phyloP scores from a whole-genome alignment of 139 green algal genomes.

The Dunaliella sp. region DNA sequence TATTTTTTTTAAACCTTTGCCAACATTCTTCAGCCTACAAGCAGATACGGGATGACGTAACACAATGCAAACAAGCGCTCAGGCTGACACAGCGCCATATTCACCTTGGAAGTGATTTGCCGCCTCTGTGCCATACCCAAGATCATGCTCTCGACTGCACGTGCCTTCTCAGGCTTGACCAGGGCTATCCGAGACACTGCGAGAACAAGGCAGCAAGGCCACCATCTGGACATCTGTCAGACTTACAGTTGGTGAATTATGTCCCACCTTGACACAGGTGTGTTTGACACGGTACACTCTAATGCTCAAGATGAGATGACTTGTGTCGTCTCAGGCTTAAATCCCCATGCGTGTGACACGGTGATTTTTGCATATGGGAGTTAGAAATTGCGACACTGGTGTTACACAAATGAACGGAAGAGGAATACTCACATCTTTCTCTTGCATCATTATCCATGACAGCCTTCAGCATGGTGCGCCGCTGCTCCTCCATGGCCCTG shows the following conservation, averaged over 20 bases:
- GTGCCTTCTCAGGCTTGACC: slow-evolving; percentile 95
- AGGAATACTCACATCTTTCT: slow-evolving; percentile 78
- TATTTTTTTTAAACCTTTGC: too few relatives aligned
- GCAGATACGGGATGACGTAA: too few relatives aligned
- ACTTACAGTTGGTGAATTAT: background rate
- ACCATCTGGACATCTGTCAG: background rate
- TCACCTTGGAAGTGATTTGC: slow-evolving; percentile 76
- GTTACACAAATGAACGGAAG: too few relatives aligned
- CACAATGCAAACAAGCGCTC: background rate
- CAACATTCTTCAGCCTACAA: too few relatives aligned
- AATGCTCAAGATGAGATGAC: background rate
- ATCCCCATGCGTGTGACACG: too few relatives aligned
- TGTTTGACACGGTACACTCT: background rate
- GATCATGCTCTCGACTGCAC: slow-evolving; percentile 87
- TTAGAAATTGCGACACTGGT: too few relatives aligned
- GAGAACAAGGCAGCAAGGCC: background rate
- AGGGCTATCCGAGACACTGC: slow-evolving; percentile 86
- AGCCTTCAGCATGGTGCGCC: slow-evolving; percentile 69
- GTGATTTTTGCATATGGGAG: too few relatives aligned
- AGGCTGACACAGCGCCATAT: background rate
- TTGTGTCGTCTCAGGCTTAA: too few relatives aligned
- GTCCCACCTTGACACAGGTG: too few relatives aligned
- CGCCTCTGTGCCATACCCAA: slow-evolving; percentile 73
- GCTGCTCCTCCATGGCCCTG: slow-evolving; percentile 72
- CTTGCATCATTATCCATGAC: slow-evolving; percentile 75